A percentile compares a stretch with the other conserved stretches of the same genome.
These are phyloP conservation scores for Papiliotrema fonsecae DNA, from an alignment of 1,284 basidiomycete genomes.

Conservation along the genomic window DNA sequence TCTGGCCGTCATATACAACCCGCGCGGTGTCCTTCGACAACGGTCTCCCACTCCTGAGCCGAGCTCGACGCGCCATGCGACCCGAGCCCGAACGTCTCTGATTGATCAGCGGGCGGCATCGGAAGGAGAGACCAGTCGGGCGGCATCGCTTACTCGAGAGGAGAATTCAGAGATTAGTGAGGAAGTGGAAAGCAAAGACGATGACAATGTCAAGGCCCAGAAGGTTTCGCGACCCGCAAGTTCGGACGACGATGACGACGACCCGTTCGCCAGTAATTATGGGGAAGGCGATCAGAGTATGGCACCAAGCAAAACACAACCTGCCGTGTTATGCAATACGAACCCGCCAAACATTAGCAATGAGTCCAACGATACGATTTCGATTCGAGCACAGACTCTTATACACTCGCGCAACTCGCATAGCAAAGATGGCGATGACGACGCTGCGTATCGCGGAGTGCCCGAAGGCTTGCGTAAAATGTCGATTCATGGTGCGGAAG, in stretches of 20 bases:
- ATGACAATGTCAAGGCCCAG: neutral
- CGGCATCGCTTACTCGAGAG: too few relatives aligned
- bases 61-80: too few relatives aligned
- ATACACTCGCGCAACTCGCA: too few relatives aligned
- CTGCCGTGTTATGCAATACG: neutral
- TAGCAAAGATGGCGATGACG: too few relatives aligned
- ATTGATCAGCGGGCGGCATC: too few relatives aligned
- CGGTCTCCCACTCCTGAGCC: too few relatives aligned
- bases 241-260: neutral
- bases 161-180: too few relatives aligned
- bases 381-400: too few relatives aligned
- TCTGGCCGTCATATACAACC: conserved; percentile 85
- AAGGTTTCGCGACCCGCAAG: neutral
- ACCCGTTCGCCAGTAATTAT: neutral
- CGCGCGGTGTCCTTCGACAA: conserved; percentile 58
- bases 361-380: neutral
- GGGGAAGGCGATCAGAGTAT: neutral
- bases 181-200: too few relatives aligned
- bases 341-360: neutral
- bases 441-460: too few relatives aligned
- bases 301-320: neutral
- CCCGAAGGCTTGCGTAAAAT: too few relatives aligned
- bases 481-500: too few relatives aligned
- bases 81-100: neutral
- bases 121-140: neutral